A percentile compares a stretch with the other conserved stretches of the same genome.
Conservation (phyloP, 805 yeast genomes). For the Cyberlindnera americana region DNA sequence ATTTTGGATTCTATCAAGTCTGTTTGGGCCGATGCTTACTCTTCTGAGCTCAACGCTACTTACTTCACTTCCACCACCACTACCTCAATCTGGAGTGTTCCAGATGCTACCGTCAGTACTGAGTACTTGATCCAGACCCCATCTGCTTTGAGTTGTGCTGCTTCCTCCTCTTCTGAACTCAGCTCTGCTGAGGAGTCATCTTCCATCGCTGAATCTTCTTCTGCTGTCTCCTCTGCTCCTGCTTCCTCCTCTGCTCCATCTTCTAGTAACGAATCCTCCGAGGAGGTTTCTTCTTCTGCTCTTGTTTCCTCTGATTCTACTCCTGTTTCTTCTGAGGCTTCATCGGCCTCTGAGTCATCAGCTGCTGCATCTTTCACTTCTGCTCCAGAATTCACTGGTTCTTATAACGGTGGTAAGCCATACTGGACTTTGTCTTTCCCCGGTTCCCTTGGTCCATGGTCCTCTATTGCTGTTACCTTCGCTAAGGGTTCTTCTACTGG, state of each 20-base stretch:
- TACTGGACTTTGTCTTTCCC: conserved; percentile 19
- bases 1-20: conserved; percentile 31
- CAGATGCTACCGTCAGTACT: conserved; percentile 16
- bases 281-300: not conserved
- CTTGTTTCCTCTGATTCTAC: not conserved
- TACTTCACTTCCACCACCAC: conserved; percentile 35
- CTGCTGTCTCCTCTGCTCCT: conserved; percentile 1
- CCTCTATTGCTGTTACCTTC: conserved; percentile 9
- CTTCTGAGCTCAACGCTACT: conserved; percentile 25
- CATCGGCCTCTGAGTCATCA: not conserved
- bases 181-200: conserved; percentile 1
- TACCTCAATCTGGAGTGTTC: conserved; percentile 18
- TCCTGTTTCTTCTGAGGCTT: not conserved
- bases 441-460: conserved; percentile 24
- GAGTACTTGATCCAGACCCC: conserved; percentile 13
- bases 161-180: conserved; percentile 7
- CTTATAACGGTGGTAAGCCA: conserved; percentile 12
- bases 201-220: conserved; percentile 4
- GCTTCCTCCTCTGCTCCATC: conserved; percentile 25
- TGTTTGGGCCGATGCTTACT: conserved; percentile 32
- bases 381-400: conserved; percentile 8
- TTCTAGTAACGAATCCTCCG: not conserved
- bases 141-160: conserved; percentile 8
- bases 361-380: conserved; percentile 2
- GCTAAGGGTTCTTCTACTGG: conserved; percentile 4